These are phyloP conservation scores for Tetracladium maxilliforme DNA, from an alignment of 2,329 filamentous ascomycete genomes.

Conservation along the genomic window DNA sequence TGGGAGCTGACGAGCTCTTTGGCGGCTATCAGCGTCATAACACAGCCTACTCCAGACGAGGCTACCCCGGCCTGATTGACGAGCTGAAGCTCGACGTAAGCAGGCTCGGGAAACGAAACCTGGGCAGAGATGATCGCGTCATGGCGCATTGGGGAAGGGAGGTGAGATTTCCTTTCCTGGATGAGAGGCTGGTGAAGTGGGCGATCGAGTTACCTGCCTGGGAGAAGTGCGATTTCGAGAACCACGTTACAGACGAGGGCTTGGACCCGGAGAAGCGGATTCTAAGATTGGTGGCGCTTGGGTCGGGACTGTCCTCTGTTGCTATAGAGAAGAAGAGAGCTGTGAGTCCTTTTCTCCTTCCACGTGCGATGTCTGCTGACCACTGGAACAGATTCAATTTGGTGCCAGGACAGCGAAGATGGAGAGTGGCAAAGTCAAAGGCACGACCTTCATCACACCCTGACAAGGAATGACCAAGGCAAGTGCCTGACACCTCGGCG, in stretches of 20 bases:
- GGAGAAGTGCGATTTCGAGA: constrained; percentile 77
- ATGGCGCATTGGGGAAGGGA: constrained; percentile 84
- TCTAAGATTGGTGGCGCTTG: constrained; percentile 61
- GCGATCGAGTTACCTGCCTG: constrained; percentile 60
- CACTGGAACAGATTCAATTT: constrained; percentile 53
- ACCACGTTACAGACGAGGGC: constrained; percentile 13
- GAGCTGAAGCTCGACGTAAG: constrained; percentile 78
- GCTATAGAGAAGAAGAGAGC: constrained; percentile 88
- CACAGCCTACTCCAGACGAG: constrained; percentile 54
- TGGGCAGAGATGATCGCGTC: constrained; percentile 84
- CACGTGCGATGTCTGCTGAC: constrained; percentile 6
- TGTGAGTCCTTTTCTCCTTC: constrained; percentile 29
- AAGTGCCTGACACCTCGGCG: constrained; percentile 20
- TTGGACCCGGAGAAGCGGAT: constrained; percentile 73
- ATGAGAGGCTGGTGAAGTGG: constrained; percentile 75
- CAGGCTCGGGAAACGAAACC: constrained; percentile 81
- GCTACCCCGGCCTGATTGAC: constrained; percentile 57
- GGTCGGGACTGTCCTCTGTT: constrained; percentile 55
- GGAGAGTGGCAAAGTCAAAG: constrained; percentile 54
- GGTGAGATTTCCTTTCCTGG: constrained; percentile 78
- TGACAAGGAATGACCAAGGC: constrained; percentile 12
- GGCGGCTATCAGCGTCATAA: constrained; percentile 82
- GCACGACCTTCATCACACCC: constrained; percentile 46
- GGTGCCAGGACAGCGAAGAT: constrained; percentile 74
- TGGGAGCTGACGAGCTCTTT: constrained; percentile 93